Evolutionary conservation across 2,329 filamentous ascomycete genomes (phyloP), one percentile per base, ranked within the genome.

Genomic region (Escovopsis sp.): DNA sequence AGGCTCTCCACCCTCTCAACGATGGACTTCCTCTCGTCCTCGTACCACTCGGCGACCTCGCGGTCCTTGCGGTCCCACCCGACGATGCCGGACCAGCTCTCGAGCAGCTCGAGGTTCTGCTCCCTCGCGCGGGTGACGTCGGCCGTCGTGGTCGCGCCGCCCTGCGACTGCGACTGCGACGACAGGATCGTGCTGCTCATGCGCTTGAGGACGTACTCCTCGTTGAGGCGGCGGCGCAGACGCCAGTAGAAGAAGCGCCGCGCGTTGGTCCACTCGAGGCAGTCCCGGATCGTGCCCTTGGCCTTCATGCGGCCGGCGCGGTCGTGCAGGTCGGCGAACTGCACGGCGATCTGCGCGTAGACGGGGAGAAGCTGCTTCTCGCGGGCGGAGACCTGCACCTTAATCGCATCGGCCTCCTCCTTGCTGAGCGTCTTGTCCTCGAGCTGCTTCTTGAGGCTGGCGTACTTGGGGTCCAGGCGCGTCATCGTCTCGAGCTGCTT

Each of bases 201-300:
- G 62, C 85, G 85, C 65, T 87, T 90, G 57, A 98, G 71, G 49
- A 98, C 85, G 60, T 92, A 84, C 65, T 98, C 90, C 65, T 98
- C 90, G 61, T 92, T 96, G 55, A 98, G 71, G 63, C 90, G 77
- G 56, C 90, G 82, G 60, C 92, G 87, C 43, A 94, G 79, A 61
- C 90, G 88, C 90, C 92, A 98, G 80, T 96, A 98, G 71, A 98
- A 96, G 83, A 90, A 96, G 54, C 88, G 80, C 45, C 90, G 79
- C 9, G 88, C 79, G 49, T 94, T 81, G 56, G 74, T 69, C 90
- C 88, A 96, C 51, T 79, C 72, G 28, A 98, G 70, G 11, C 76
- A 65, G 49, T 82, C 73, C 43, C 90, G 85, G 51, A 98, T 94
- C 38, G 81, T 79, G 42, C 86, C 81, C 77, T 98, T 98, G 60